Evolutionary conservation across 192 early-diverging fungal genomes (phyloP), one percentile per base, ranked within the genome.

Genomic region (Coemansia guatemalensis): DNA sequence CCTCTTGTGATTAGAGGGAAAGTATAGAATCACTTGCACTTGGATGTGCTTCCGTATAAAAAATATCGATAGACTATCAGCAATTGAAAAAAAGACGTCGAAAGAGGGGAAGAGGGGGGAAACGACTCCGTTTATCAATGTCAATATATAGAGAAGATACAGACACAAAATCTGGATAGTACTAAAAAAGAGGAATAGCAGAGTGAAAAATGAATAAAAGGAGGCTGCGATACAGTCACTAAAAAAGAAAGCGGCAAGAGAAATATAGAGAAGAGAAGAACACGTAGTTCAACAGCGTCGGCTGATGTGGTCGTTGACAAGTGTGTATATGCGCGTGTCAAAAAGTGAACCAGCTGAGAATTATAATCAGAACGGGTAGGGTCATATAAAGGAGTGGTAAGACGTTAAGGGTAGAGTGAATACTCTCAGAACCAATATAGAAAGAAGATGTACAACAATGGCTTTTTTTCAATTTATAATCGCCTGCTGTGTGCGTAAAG

Each of bases 151-250:
- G 39, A 39, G 39, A 39, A 39, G 39, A 39, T 39, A 39, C 57
- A 59, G 41, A 47, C 41, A 48, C 17, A 48, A 26, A 24, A 59
- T 48, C 41, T 47, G 48, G 27, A 48, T 39, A 59, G 41, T 47
- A 9, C 56, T 79, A 41, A 79, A 39, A 62, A 83, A 83, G 54
- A 82, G 79, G 58, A 84, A 70, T 9, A 77, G 74, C 22, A 81
- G 59, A 22, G 74, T 53, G 11, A 66, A 33, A 60, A 32, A 53
- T 11, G n/a, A 26, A 48, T 55, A 61, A 56, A 56, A 53, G 30
- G 9, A 55, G 32, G 24, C 48, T 12, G 83, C 65, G 29, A 76
- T 67, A 39, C 25, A 68, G 56, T 39, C 30, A 64, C 51, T 52
- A 35, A 56, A 60, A 52, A 65, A 49, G 32, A 60, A 61, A 56